A percentile compares a stretch with the other conserved stretches of the same genome.
phyloP scores from a whole-genome alignment of 176 grass and related monocot species.

The Poa annua region DNA sequence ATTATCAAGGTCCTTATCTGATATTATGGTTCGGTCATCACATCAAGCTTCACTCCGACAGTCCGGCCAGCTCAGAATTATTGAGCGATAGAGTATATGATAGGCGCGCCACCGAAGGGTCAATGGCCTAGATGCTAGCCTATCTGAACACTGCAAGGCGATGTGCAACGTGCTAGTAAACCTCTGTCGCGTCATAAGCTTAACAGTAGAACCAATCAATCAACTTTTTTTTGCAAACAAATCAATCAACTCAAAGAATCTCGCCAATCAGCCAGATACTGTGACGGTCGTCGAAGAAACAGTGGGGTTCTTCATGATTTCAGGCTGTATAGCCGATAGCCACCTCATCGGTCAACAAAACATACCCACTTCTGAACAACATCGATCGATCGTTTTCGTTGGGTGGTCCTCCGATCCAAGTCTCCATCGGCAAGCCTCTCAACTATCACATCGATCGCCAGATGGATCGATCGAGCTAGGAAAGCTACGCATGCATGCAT shows the following conservation, averaged over 20 bases:
- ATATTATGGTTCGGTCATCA: neutral
- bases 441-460: slow-evolving; percentile 39
- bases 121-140: slow-evolving; percentile 11
- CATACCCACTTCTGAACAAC: neutral
- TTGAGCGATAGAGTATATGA: neutral
- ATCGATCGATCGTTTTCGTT: no score
- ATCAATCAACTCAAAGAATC: slow-evolving; percentile 12
- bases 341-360: neutral
- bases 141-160: slow-evolving; percentile 26
- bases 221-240: neutral
- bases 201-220: neutral
- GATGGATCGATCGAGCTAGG: neutral
- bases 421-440: slow-evolving; percentile 11
- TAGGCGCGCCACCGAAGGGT: slow-evolving; percentile 5
- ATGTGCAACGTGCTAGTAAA: neutral
- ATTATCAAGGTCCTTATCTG: neutral
- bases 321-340: no score
- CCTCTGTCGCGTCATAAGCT: neutral
- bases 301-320: slow-evolving; percentile 23
- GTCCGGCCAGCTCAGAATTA: neutral
- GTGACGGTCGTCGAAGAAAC: neutral
- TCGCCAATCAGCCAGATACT: neutral
- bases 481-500: neutral
- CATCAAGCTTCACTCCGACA: neutral
- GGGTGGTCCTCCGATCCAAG: slow-evolving; percentile 30